phyloP scores from a whole-genome alignment of 768 basidiomycete genomes.

The Serendipita sp. region DNA sequence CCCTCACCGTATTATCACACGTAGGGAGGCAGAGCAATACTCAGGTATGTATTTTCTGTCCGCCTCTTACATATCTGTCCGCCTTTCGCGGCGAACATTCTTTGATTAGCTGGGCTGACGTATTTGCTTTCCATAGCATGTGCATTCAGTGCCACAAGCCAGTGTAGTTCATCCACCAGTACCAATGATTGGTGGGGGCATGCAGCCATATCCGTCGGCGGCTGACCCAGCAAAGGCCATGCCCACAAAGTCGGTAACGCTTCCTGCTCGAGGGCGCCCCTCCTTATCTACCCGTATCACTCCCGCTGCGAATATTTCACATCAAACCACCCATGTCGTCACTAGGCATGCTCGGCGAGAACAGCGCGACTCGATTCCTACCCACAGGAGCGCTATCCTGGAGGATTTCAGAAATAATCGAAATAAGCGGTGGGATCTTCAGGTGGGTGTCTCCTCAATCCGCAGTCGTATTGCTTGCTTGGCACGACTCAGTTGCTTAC shows the following conservation, averaged over 20 bases:
- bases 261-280: neutral
- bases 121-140: no score
- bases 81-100: no score
- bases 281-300: neutral
- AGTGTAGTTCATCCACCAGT: no score
- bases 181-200: no score
- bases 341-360: neutral
- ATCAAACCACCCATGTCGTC: neutral
- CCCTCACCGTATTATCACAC: no score
- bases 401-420: constrained; percentile 78
- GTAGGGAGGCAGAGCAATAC: no score
- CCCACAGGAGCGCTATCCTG: constrained; percentile 47
- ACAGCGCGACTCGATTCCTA: neutral
- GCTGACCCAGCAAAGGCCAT: neutral
- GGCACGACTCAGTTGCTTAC: no score
- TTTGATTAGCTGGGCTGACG: no score
- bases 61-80: no score
- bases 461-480: neutral
- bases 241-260: neutral
- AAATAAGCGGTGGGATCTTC: constrained; percentile 62
- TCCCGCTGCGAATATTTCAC: neutral
- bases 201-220: neutral
- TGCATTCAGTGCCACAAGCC: no score
- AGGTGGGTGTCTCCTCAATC: constrained; percentile 28
- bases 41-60: no score